A percentile compares a stretch with the other conserved stretches of the same genome.
These are phyloP conservation scores for Apiospora aurea DNA, from an alignment of 2,329 filamentous ascomycete species.

Conservation along the genomic window DNA sequence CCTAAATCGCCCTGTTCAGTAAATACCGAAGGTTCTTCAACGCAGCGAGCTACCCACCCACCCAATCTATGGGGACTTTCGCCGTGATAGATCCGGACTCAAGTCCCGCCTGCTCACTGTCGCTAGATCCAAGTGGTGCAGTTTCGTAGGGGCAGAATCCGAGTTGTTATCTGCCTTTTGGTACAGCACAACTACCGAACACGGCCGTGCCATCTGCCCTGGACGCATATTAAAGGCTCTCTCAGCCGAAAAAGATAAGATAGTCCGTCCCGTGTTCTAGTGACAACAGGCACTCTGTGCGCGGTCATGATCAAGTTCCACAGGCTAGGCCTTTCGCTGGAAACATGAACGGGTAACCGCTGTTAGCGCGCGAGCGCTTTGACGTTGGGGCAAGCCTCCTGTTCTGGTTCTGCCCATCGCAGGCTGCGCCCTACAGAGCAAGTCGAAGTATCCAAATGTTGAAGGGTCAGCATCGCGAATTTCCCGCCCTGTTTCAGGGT, in stretches of 20 bases:
- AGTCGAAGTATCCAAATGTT: neutral
- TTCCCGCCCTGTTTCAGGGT: slow-evolving; percentile 4
- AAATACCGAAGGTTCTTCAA: neutral
- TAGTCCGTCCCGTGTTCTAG: slow-evolving; percentile 8
- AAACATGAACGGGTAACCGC: neutral
- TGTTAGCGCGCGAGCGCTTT: slow-evolving; percentile 2
- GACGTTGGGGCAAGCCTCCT: slow-evolving; percentile 18
- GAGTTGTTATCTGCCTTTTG: neutral
- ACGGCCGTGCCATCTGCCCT: neutral
- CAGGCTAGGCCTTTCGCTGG: neutral
- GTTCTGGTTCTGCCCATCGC: neutral
- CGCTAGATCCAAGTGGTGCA: neutral
- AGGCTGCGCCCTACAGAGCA: slow-evolving; percentile 1
- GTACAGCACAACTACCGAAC: neutral
- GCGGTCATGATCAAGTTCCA: neutral
- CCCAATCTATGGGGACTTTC: neutral
- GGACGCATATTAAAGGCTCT: neutral
- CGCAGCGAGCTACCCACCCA: neutral
- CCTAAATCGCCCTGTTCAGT: neutral
- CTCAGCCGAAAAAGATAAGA: neutral
- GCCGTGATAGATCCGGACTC: neutral
- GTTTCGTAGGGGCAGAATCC: neutral
- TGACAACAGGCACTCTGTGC: slow-evolving; percentile 4
- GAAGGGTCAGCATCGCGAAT: slow-evolving; percentile 1
- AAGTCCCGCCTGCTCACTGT: neutral